Percentiles rank a stretch among this genome's conserved stretches.
These are phyloP conservation scores for Citrus sp. DNA, from an alignment of 345 rosid genomes.

Conservation along the genomic window DNA sequence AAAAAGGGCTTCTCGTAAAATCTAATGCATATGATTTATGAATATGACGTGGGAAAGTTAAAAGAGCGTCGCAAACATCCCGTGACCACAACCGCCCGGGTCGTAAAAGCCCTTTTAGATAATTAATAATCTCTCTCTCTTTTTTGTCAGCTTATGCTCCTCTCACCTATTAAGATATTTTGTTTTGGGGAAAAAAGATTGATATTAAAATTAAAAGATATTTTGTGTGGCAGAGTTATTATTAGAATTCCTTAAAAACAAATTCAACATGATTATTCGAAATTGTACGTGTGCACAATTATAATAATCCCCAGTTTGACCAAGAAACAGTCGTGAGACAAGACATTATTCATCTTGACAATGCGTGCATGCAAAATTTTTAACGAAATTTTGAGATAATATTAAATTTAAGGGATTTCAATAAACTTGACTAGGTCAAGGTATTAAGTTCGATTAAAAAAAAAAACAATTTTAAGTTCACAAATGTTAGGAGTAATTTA, in stretches of 20 bases:
- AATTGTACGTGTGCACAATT: too few species aligned
- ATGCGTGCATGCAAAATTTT: background rate
- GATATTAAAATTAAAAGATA: too few species aligned
- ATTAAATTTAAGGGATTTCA: background rate
- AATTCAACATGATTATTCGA: too few species aligned
- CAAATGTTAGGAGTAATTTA: background rate
- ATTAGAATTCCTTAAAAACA: too few species aligned
- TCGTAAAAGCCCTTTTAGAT: background rate
- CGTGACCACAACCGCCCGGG: slow-evolving; percentile 29
- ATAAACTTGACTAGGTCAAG: background rate
- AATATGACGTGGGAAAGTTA: background rate
- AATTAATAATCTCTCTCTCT: too few species aligned
- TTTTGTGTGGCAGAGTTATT: too few species aligned
- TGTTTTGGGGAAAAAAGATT: too few species aligned
- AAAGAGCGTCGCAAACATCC: slow-evolving; percentile 21
- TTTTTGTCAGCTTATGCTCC: too few species aligned
- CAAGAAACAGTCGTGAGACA: background rate
- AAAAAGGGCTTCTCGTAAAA: background rate
- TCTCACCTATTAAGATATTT: too few species aligned
- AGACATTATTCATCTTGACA: background rate
- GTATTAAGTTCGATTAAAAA: background rate
- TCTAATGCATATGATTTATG: background rate
- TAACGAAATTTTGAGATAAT: background rate
- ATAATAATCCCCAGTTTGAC: too few species aligned
- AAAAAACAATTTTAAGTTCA: background rate